These are phyloP conservation scores for Isabelozyma gotoi DNA, from an alignment of 805 yeast genomes.

Conservation along the genomic window DNA sequence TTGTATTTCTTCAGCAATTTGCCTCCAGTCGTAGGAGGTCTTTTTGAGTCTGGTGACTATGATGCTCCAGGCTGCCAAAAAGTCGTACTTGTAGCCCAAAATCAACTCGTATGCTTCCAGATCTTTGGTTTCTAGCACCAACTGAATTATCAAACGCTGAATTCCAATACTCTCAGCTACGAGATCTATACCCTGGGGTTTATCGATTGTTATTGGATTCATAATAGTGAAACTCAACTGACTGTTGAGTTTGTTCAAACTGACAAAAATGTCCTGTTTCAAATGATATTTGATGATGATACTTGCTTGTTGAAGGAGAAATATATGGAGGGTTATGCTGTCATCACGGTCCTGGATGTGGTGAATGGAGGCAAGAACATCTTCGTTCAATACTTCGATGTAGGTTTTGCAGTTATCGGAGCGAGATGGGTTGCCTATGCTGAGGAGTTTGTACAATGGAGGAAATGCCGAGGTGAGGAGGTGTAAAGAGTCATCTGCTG, in stretches of 20 bases:
- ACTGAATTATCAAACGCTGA: not conserved
- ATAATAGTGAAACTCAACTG: slow-evolving; percentile 28
- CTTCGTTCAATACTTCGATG: slow-evolving; percentile 23
- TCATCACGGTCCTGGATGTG: slow-evolving; percentile 13
- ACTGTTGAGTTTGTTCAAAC: slow-evolving; percentile 27
- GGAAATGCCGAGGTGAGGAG: slow-evolving; percentile 24
- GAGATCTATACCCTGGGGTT: slow-evolving; percentile 12
- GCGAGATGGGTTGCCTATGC: slow-evolving; percentile 3
- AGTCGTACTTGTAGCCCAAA: slow-evolving; percentile 29
- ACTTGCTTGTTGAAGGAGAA: slow-evolving; percentile 17
- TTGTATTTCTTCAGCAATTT: not conserved
- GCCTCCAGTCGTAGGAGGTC: not conserved
- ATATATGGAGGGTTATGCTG: slow-evolving; percentile 7
- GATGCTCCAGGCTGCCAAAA: slow-evolving; percentile 36
- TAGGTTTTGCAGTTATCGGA: slow-evolving; percentile 2
- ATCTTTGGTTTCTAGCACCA: slow-evolving; percentile 8
- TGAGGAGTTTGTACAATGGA: slow-evolving; percentile 11
- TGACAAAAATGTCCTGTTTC: slow-evolving; percentile 16
- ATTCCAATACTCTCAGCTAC: slow-evolving; percentile 14
- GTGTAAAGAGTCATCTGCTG: slow-evolving; percentile 15
- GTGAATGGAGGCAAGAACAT: slow-evolving; percentile 22
- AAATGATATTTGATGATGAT: slow-evolving; percentile 9
- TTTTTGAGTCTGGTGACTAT: slow-evolving; percentile 9
- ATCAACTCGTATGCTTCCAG: slow-evolving; percentile 16
- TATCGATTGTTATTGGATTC: slow-evolving; percentile 27